Evolutionary conservation across 2,329 filamentous ascomycete genomes (phyloP).

Genomic region (Penicillium sp.): DNA sequence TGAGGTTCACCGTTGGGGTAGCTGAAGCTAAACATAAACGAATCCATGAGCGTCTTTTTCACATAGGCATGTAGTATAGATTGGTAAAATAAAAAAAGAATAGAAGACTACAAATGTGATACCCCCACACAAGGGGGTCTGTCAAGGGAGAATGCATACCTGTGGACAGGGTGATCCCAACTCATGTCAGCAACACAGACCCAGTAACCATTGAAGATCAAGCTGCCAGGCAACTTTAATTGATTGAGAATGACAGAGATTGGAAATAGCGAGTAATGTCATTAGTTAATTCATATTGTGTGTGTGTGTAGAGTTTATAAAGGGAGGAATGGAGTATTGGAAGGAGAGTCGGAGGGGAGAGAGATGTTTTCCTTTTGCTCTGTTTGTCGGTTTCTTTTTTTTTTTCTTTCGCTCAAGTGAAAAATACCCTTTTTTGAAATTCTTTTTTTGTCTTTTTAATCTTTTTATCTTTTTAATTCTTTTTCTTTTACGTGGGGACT

Average conservation of each 20-base stretch:
- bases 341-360: constrained; percentile 10
- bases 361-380: constrained; percentile 41
- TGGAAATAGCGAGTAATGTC: neutral
- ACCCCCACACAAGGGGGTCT: constrained; percentile 19
- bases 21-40: constrained; percentile 45
- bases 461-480: constrained; percentile 19
- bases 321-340: constrained; percentile 7
- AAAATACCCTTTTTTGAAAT: constrained; percentile 12
- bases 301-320: neutral
- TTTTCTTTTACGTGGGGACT: constrained; percentile 18
- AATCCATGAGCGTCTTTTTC: constrained; percentile 34
- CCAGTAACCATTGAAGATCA: constrained; percentile 39
- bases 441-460: constrained; percentile 6
- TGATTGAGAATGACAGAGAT: constrained; percentile 15
- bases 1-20: constrained; percentile 48
- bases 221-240: constrained; percentile 38
- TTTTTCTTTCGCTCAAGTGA: neutral
- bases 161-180: constrained; percentile 49
- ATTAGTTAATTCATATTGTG: constrained; percentile 5
- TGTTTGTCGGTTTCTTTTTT: constrained; percentile 30
- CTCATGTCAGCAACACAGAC: constrained; percentile 45
- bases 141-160: constrained; percentile 35
- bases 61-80: constrained; percentile 6
- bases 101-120: constrained; percentile 3
- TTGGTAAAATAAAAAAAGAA: constrained; percentile 2